Base-by-base conservation (phyloP, 2,329 filamentous ascomycete genomes). In the Aureobasidium sp. region DNA sequence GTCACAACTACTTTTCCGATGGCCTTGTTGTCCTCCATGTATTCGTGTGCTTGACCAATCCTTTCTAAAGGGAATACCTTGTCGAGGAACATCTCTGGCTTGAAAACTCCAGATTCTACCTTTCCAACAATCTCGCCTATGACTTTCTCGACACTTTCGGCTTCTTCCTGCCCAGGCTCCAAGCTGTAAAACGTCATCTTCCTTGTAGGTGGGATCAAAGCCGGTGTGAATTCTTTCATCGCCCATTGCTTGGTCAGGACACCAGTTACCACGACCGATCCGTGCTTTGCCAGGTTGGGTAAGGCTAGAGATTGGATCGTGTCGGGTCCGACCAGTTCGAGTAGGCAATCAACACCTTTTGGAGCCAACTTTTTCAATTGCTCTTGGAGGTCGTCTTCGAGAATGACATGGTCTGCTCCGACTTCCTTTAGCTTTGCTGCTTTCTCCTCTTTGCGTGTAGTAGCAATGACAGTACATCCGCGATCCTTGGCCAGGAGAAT, bases 381-480 rank as follows among this genome's bases (percentile, higher is more conserved):
- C 6, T 34, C 14, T 2, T 34, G 17, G 50, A 38, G 35, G 12
- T 54, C 32, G 10, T 56, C 3, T 41, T 56, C 54, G 5, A 53
- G 39, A 35, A 55, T 6, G 6, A 55, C 54, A 17, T 53, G 48
- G 24, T 55, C 54, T 27, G 54, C 54, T 29, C 54, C 54, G 3
- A 30, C 6, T 12, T 29, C 16, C 34, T 40, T 44, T 2, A 56
- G 24, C 24, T 45, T 45, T 11, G 12, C 50, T 3, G 17, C 51
- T 27, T 56, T 54, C 3, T 40, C 27, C 30, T 47, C 16, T 25
- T 56, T 34, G 22, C 54, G 44, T 2, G 50, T 56, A 11, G 54
- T 54, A 6, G 54, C 54, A n/a, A 54, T 54, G 24, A 56, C 50
- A 11, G 49, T 56, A 19, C 49, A 53, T 12, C 54, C 54, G 2